Percentiles rank a stretch among this genome's conserved stretches.
Conservation (phyloP, 225 moss, liverwort and hornwort genomes). For the Marchantia polymorpha region DNA sequence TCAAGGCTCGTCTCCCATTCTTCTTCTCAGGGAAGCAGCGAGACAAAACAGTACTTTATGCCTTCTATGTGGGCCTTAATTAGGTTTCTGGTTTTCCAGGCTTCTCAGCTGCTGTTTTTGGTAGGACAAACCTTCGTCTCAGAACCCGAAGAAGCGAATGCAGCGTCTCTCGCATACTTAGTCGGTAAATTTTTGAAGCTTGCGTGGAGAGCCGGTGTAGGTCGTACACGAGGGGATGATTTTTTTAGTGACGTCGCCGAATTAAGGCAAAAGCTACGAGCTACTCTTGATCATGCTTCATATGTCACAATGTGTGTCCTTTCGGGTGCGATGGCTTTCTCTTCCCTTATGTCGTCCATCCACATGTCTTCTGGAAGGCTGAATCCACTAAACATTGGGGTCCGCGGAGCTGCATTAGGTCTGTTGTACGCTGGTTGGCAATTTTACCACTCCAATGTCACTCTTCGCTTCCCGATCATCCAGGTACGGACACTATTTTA, state of each 20-base stretch:
- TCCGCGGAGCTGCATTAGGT: conserved; percentile 64
- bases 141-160: conserved; percentile 57
- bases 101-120: conserved; percentile 51
- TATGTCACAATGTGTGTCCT: conserved; percentile 46
- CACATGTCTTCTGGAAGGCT: conserved; percentile 24
- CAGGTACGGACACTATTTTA: conserved; percentile 33
- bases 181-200: conserved; percentile 42
- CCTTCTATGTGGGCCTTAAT: conserved; percentile 47
- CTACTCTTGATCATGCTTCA: conserved; percentile 38
- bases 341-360: conserved; percentile 37
- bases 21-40: background rate
- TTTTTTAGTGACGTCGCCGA: conserved; percentile 33
- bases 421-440: conserved; percentile 54
- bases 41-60: conserved; percentile 27
- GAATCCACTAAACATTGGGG: conserved; percentile 39
- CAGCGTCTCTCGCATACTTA: conserved; percentile 48
- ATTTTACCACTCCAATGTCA: conserved; percentile 46
- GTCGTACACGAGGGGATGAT: conserved; percentile 44
- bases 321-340: conserved; percentile 59
- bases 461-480: conserved; percentile 64
- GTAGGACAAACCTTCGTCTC: conserved; percentile 59
- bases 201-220: conserved; percentile 39
- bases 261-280: conserved; percentile 45
- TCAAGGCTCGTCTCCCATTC: conserved; percentile 15
- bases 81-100: conserved; percentile 59